Conservation (phyloP, 78 protist genomes). For the Tieghemostelium lacteum region DNA sequence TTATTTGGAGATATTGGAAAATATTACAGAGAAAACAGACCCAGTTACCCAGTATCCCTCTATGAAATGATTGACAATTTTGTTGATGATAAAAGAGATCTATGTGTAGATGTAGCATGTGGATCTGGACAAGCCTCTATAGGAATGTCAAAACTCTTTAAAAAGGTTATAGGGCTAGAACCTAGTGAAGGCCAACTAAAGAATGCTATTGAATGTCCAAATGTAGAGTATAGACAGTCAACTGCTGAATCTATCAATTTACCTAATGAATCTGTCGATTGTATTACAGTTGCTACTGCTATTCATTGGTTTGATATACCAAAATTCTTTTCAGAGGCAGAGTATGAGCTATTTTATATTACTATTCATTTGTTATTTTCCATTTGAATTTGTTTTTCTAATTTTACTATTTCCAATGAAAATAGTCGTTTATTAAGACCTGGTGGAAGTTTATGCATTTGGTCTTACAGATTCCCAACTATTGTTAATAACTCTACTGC, state of each 20-base stretch:
- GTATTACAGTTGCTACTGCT: constrained; percentile 44
- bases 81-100: background rate
- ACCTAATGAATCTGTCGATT: constrained; percentile 10
- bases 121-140: constrained; percentile 30
- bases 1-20: background rate
- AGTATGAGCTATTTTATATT: too few species aligned
- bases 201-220: constrained; percentile 7
- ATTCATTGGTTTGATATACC: constrained; percentile 71
- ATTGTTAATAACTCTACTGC: background rate
- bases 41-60: constrained; percentile 14
- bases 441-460: constrained; percentile 7
- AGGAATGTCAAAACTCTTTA: background rate
- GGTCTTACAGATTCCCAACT: background rate
- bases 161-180: constrained; percentile 28
- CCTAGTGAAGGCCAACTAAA: constrained; percentile 38
- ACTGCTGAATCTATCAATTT: constrained; percentile 8
- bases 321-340: background rate
- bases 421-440: constrained; percentile 1
- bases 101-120: constrained; percentile 35
- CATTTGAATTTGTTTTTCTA: background rate
- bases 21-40: constrained; percentile 13
- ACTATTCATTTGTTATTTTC: background rate
- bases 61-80: constrained; percentile 7
- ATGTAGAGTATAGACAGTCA: constrained; percentile 4
- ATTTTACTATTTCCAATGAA: background rate